These are phyloP conservation scores for Geotrichum phurueaensis DNA, from an alignment of 1,139 yeast species.

Conservation along the genomic window DNA sequence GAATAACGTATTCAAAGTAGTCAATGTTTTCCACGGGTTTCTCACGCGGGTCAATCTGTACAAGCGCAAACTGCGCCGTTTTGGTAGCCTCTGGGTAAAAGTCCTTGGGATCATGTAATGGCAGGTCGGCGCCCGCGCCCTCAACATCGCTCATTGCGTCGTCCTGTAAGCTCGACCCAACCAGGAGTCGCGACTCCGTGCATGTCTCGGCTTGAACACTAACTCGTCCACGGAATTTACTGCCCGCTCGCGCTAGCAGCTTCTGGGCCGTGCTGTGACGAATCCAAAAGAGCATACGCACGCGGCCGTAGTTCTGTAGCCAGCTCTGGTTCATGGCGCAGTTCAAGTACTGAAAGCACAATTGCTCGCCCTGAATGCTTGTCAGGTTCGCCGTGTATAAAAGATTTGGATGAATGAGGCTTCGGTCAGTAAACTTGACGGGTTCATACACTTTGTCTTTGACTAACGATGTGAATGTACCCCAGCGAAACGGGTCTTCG, in stretches of 20 bases:
- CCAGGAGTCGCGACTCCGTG: slow-evolving; percentile 44
- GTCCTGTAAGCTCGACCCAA: not conserved
- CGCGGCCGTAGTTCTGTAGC: slow-evolving; percentile 70
- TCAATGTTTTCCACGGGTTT: slow-evolving; percentile 40
- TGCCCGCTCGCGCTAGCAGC: slow-evolving; percentile 48
- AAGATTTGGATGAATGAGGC: slow-evolving; percentile 54
- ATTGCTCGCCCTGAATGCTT: slow-evolving; percentile 55
- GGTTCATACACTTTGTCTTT: slow-evolving; percentile 34
- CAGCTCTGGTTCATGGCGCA: slow-evolving; percentile 68
- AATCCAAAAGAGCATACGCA: slow-evolving; percentile 60
- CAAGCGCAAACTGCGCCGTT: slow-evolving; percentile 21
- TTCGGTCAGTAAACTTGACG: slow-evolving; percentile 41
- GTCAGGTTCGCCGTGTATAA: slow-evolving; percentile 63
- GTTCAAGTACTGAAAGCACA: slow-evolving; percentile 68
- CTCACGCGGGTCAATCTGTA: slow-evolving; percentile 29
- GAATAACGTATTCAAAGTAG: slow-evolving; percentile 61
- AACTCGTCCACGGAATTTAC: slow-evolving; percentile 48
- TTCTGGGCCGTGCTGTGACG: slow-evolving; percentile 57
- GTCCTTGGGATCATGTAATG: not conserved
- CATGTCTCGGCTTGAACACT: slow-evolving; percentile 57
- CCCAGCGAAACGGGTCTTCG: slow-evolving; percentile 62
- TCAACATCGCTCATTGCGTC: not conserved
- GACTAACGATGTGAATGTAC: slow-evolving; percentile 44
- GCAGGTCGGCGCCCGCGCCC: not conserved
- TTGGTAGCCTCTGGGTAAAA: slow-evolving; percentile 9